These are phyloP conservation scores for Cladophialophora immunda DNA, from an alignment of 2,329 filamentous ascomycete genomes.

Conservation along the genomic window DNA sequence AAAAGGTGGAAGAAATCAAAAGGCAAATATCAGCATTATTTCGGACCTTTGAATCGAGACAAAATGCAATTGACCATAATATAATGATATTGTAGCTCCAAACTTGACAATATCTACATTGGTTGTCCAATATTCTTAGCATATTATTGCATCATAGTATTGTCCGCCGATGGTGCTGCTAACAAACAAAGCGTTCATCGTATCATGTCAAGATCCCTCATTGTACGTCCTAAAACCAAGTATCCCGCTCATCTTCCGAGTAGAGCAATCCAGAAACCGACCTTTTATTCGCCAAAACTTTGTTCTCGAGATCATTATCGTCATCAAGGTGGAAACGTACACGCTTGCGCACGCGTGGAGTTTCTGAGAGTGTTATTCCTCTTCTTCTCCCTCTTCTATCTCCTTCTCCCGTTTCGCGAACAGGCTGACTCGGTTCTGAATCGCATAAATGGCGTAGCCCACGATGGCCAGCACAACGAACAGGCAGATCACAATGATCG, in stretches of 20 bases:
- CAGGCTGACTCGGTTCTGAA: slow-evolving; percentile 46
- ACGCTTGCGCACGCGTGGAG: slow-evolving; percentile 3
- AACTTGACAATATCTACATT: not conserved
- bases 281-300: slow-evolving; percentile 14
- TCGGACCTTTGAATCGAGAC: slow-evolving; percentile 30
- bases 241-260: slow-evolving; percentile 31
- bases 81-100: slow-evolving; percentile 1
- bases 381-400: slow-evolving; percentile 44
- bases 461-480: slow-evolving; percentile 56
- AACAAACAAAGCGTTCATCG: not conserved
- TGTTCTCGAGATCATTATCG: slow-evolving; percentile 15
- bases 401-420: slow-evolving; percentile 42
- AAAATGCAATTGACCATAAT: not conserved
- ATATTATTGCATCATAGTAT: not conserved
- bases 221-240: slow-evolving; percentile 36
- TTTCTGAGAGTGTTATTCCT: slow-evolving; percentile 33
- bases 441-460: slow-evolving; percentile 48
- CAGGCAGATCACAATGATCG: slow-evolving; percentile 59
- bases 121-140: not conserved
- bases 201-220: not conserved
- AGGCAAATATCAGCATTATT: slow-evolving; percentile 35
- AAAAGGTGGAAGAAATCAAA: slow-evolving; percentile 30
- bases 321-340: slow-evolving; percentile 35
- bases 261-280: slow-evolving; percentile 30
- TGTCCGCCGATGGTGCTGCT: not conserved